Evolutionary conservation across 495 filamentous ascomycete genomes (phyloP).

Genomic region (Penicillium coffeae): DNA sequence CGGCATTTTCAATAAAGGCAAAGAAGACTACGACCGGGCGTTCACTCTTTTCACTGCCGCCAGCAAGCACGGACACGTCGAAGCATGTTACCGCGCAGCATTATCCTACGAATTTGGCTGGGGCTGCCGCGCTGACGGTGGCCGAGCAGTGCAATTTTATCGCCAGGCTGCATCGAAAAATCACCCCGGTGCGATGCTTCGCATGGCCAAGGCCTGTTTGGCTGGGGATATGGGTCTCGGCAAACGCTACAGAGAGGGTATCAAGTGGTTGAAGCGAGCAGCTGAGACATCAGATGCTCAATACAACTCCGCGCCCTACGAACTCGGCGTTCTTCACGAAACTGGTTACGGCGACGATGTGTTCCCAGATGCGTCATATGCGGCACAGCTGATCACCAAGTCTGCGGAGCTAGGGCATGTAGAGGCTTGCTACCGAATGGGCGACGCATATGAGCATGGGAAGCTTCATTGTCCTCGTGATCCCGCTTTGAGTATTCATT

Average conservation of each 20-base stretch:
- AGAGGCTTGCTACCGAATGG: slow-evolving; percentile 79
- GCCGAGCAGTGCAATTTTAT: slow-evolving; percentile 91
- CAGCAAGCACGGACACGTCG: slow-evolving; percentile 94
- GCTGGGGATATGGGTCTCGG: slow-evolving; percentile 80
- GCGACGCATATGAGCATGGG: slow-evolving; percentile 96
- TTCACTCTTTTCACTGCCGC: slow-evolving; percentile 90
- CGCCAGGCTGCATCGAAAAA: slow-evolving; percentile 86
- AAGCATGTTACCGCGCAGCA: slow-evolving; percentile 89
- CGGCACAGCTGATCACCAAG: slow-evolving; percentile 90
- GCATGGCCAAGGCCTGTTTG: slow-evolving; percentile 86
- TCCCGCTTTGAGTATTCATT: slow-evolving; percentile 91
- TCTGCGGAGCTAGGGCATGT: slow-evolving; percentile 87
- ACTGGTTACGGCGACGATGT: slow-evolving; percentile 88
- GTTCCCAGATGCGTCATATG: slow-evolving; percentile 84
- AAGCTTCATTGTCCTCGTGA: slow-evolving; percentile 82
- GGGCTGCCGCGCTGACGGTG: slow-evolving; percentile 83
- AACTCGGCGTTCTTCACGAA: slow-evolving; percentile 83
- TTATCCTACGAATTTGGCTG: slow-evolving; percentile 98
- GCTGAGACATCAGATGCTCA: slow-evolving; percentile 83
- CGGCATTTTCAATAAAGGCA: slow-evolving; percentile 89
- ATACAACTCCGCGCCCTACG: slow-evolving; percentile 90
- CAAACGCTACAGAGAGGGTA: slow-evolving; percentile 82
- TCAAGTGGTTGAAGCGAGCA: slow-evolving; percentile 96
- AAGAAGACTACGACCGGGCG: slow-evolving; percentile 82
- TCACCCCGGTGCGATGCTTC: slow-evolving; percentile 91